Evolutionary conservation across 768 basidiomycete genomes (phyloP).

Genomic region (Suillus ampliporus): DNA sequence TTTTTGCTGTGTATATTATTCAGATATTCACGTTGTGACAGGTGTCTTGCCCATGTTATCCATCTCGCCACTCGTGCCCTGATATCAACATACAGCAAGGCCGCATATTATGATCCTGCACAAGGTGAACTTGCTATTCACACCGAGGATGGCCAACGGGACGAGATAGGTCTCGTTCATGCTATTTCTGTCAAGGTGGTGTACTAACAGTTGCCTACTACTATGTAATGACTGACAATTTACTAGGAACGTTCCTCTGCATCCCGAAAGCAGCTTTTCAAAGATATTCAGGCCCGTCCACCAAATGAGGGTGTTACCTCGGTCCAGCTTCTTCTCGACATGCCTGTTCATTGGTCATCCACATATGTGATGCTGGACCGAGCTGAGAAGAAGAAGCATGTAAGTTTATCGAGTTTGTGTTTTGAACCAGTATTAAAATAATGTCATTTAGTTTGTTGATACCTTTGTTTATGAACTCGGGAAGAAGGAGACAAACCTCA

Average conservation of each 20-base stretch:
- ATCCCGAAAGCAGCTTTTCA: no score
- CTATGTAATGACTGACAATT: no score
- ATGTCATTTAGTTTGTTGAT: slow-evolving; percentile 19
- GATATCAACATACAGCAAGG: slow-evolving; percentile 32
- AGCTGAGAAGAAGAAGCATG: slow-evolving; percentile 24
- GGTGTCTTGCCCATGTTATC: slow-evolving; percentile 38
- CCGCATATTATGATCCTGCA: slow-evolving; percentile 31
- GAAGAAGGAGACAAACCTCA: slow-evolving; percentile 20
- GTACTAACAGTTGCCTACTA: slow-evolving; percentile 25
- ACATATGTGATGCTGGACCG: slow-evolving; percentile 28
- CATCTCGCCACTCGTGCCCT: slow-evolving; percentile 42
- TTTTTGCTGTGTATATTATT: no score
- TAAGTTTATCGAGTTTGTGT: background rate
- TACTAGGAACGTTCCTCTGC: no score
- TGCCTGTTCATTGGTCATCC: slow-evolving; percentile 39
- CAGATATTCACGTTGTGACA: no score
- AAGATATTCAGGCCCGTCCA: no score
- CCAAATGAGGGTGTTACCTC: slow-evolving; percentile 24
- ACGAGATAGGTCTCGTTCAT: slow-evolving; percentile 31
- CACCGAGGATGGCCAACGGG: slow-evolving; percentile 6
- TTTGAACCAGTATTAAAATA: slow-evolving; percentile 5
- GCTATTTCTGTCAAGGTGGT: slow-evolving; percentile 33
- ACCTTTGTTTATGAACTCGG: slow-evolving; percentile 31
- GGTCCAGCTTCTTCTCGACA: slow-evolving; percentile 42
- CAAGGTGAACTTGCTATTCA: no score